Conservation (phyloP, 768 basidiomycete species). For the Rickenella mellea region DNA sequence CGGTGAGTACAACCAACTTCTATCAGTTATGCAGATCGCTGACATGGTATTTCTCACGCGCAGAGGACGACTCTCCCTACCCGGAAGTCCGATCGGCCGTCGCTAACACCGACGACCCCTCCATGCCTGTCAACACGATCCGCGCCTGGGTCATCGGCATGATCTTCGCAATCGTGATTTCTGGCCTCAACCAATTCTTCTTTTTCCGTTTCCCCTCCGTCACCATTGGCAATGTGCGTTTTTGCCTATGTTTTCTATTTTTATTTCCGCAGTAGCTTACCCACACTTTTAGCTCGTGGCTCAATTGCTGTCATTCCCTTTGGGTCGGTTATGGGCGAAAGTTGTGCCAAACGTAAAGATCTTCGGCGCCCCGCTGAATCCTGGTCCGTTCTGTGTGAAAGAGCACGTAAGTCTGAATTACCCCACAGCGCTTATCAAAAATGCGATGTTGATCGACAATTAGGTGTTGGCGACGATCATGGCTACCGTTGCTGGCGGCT, state of each 20-base stretch:
- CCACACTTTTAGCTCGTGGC: conserved; percentile 43
- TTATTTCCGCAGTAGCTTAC: conserved; percentile 19
- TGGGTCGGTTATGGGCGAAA: conserved; percentile 60
- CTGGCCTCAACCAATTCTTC: conserved; percentile 55
- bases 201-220: conserved; percentile 36
- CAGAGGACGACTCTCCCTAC: conserved; percentile 75
- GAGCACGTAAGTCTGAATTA: conserved; percentile 13
- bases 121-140: conserved; percentile 50
- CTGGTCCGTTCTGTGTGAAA: conserved; percentile 71
- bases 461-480: conserved; percentile 64
- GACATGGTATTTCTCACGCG: neutral
- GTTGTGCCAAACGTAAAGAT: conserved; percentile 42
- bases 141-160: conserved; percentile 51
- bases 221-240: conserved; percentile 16
- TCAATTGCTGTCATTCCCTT: conserved; percentile 59
- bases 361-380: conserved; percentile 56
- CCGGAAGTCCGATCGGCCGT: conserved; percentile 76
- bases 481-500: conserved; percentile 50
- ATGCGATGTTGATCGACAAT: conserved; percentile 17
- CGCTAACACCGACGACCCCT: conserved; percentile 60
- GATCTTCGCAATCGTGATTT: conserved; percentile 46
- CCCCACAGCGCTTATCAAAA: no score
- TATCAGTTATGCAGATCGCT: neutral
- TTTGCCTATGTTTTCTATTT: neutral
- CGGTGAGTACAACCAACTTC: conserved; percentile 11